Conservation (phyloP, 164 flowering plant species). For the Akebia trifoliata region DNA sequence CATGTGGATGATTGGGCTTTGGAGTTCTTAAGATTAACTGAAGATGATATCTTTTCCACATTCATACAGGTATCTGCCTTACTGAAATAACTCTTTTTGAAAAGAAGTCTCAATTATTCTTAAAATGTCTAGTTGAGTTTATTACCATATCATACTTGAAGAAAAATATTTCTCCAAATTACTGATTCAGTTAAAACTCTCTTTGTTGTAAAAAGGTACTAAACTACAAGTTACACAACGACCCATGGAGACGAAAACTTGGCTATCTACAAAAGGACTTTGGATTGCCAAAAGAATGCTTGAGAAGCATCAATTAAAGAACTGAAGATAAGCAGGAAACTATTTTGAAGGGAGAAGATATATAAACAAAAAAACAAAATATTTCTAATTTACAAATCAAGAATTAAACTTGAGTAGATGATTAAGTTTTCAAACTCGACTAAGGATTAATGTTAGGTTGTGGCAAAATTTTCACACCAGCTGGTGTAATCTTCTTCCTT, state of each 20-base stretch:
- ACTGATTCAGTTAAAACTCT: neutral
- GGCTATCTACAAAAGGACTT: conserved; percentile 39
- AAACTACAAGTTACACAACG: conserved; percentile 85
- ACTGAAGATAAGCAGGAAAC: neutral
- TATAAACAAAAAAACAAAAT: too few species aligned
- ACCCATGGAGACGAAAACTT: conserved; percentile 71
- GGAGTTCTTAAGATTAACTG: conserved; percentile 42
- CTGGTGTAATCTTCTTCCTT: too few species aligned
- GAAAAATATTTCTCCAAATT: neutral
- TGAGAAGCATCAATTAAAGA: conserved; percentile 18
- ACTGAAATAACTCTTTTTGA: too few species aligned
- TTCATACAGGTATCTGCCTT: conserved; percentile 60
- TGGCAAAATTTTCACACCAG: too few species aligned
- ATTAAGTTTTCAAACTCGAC: too few species aligned
- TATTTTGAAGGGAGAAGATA: neutral
- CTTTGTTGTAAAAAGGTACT: conserved; percentile 41
- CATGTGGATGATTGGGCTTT: conserved; percentile 64
- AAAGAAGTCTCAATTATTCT: too few species aligned
- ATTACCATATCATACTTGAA: too few species aligned
- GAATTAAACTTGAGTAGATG: too few species aligned
- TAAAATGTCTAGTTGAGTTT: too few species aligned
- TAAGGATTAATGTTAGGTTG: too few species aligned
- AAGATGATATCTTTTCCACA: conserved; percentile 79
- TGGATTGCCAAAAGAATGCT: conserved; percentile 65
- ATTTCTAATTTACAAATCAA: too few species aligned